Evolutionary conservation across 768 basidiomycete genomes (phyloP).

Genomic region (Saitozyma sp.): DNA sequence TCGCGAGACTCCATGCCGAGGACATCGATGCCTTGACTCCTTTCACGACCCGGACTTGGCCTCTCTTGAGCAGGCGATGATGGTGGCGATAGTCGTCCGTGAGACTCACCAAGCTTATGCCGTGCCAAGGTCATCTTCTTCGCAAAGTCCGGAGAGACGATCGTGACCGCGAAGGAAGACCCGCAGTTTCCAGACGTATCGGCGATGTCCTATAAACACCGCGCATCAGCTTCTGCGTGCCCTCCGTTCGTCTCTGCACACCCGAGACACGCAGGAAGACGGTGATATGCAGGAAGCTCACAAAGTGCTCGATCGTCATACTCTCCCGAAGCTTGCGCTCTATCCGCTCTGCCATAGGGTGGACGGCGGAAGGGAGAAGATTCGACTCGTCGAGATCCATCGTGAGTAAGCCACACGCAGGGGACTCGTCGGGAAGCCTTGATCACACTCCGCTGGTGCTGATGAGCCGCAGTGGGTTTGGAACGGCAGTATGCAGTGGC

Average conservation of each 20-base stretch:
- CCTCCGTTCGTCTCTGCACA: background rate
- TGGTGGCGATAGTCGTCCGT: background rate
- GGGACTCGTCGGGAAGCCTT: background rate
- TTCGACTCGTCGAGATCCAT: conserved; percentile 9
- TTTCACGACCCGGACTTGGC: background rate
- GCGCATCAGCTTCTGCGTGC: background rate
- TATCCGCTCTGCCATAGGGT: conserved; percentile 22
- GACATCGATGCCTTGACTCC: background rate
- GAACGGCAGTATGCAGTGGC: too few relatives aligned
- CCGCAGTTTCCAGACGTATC: conserved; percentile 53
- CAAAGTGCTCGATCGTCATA: conserved; percentile 36
- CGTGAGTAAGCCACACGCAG: background rate
- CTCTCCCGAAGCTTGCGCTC: conserved; percentile 32
- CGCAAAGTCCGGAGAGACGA: conserved; percentile 48
- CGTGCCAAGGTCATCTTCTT: conserved; percentile 48
- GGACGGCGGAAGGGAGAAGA: background rate
- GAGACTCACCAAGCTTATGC: conserved; percentile 46
- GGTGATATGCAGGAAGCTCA: conserved; percentile 4
- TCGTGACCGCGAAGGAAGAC: conserved; percentile 43
- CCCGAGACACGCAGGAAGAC: background rate
- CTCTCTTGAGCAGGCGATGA: background rate
- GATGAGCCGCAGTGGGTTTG: too few relatives aligned
- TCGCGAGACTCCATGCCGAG: conserved; percentile 19
- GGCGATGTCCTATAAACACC: conserved; percentile 30
- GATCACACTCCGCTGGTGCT: background rate